These are phyloP conservation scores for Astragalus glycyphyllos DNA, from an alignment of 306 rosid species.

Conservation along the genomic window DNA sequence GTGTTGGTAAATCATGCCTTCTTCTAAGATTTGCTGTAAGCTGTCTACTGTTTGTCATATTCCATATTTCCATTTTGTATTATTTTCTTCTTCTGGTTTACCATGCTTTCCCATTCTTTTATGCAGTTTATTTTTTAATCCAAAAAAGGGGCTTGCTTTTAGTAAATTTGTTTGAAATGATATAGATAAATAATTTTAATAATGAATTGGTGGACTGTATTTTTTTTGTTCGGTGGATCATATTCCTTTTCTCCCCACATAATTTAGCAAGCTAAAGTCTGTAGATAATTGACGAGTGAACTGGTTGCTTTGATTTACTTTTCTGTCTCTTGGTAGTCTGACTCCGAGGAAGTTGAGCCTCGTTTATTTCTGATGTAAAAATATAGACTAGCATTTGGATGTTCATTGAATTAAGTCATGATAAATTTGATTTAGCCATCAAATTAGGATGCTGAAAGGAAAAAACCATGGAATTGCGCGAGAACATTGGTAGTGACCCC, in stretches of 20 bases:
- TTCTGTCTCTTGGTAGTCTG: background rate
- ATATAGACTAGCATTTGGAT: background rate
- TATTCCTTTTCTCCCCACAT: background rate
- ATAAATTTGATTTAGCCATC: slow-evolving; percentile 3
- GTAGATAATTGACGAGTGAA: background rate
- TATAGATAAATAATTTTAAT: background rate
- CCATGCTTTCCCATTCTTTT: background rate
- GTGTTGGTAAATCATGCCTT: slow-evolving; percentile 97
- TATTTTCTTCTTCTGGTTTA: slow-evolving; percentile 8
- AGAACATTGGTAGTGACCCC: background rate
- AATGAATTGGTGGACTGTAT: slow-evolving; percentile 12
- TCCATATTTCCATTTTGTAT: background rate
- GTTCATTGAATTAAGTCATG: background rate
- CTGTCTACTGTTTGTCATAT: slow-evolving; percentile 3
- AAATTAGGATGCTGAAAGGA: background rate
- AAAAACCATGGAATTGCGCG: slow-evolving; percentile 6
- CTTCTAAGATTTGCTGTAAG: slow-evolving; percentile 99
- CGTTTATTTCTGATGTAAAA: background rate
- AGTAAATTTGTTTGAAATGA: background rate
- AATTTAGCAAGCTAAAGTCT: background rate
- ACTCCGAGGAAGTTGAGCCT: slow-evolving; percentile 2
- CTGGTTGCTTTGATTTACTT: slow-evolving; percentile 1
- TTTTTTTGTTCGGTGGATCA: background rate
- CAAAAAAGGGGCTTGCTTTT: background rate
- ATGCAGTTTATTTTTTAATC: background rate